phyloP scores from a whole-genome alignment of 73 alveolate species.

The Paramecium octaurelia region DNA sequence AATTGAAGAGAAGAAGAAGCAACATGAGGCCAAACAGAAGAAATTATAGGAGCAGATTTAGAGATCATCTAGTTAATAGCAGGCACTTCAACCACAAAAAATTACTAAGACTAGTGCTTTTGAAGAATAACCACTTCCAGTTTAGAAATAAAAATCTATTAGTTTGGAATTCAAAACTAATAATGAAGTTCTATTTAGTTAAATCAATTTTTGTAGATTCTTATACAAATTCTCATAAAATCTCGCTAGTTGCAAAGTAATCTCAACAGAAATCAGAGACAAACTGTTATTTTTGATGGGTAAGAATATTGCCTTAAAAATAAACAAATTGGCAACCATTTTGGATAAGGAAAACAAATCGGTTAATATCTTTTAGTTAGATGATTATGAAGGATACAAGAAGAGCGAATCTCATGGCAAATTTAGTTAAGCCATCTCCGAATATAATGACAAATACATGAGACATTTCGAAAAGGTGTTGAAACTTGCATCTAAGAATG shows the following conservation, averaged over 20 bases:
- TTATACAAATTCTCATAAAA: slow-evolving; percentile 32
- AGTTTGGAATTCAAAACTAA: slow-evolving; percentile 10
- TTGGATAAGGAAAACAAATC: slow-evolving; percentile 2
- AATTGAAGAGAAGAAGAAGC: neutral
- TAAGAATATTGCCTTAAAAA: slow-evolving; percentile 31
- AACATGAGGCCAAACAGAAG: neutral
- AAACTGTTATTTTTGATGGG: slow-evolving; percentile 35
- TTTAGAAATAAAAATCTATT: neutral
- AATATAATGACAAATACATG: slow-evolving; percentile 37
- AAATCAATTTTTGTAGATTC: slow-evolving; percentile 42
- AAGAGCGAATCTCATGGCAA: slow-evolving; percentile 37
- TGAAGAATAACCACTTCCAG: neutral
- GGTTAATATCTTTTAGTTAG: neutral
- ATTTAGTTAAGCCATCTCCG: slow-evolving; percentile 38
- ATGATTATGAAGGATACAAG: slow-evolving; percentile 27
- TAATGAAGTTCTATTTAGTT: slow-evolving; percentile 36
- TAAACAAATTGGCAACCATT: neutral
- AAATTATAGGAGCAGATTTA: neutral
- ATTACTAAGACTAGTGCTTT: slow-evolving; percentile 31
- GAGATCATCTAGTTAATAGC: slow-evolving; percentile 24
- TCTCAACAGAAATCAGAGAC: neutral
- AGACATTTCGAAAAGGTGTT: slow-evolving; percentile 29
- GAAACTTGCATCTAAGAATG: slow-evolving; percentile 26
- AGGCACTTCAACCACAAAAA: neutral
- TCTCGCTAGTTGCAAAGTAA: neutral